Evolutionary conservation across 176 grass and related monocot genomes (phyloP), one percentile per base, ranked within the genome.

Genomic region (Zizania latifolia): DNA sequence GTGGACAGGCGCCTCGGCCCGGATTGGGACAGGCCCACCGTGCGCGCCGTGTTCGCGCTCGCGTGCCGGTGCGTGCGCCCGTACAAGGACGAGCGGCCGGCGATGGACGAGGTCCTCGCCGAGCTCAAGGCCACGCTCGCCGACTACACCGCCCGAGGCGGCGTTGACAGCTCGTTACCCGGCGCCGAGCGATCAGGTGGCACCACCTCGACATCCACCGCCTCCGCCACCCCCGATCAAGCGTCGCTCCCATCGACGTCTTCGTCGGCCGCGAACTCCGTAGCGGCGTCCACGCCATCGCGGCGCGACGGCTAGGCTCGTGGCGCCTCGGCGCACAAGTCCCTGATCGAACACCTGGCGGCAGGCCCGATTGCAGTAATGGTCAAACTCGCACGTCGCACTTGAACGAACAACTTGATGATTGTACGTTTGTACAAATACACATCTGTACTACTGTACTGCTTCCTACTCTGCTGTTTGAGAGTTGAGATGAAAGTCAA

Each of bases 1-100:
- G 85, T 88, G 68, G 91, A 94, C 75, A 33, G 12, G 1, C 62
- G 87, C 63, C 87, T 94, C 14, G 87, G 87, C 0, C 23, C 71
- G 0, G 24, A 12, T 3, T 90, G 91, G 87, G 91, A 94, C 64
- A 24, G 74, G 65, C 7, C 33, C 40, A 74, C 87, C 33, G 80
- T 93, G 23, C 28, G 56, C 35, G 66, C 50, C 26, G 91, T 87
- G 17, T 93, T 90, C 63, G 72, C 50, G 43, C 38, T 83, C 2
- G 91, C 84, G 2, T 90, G 83, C 74, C 73, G 85, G 9, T 93
- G 87, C 57, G 87, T 93, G 7, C 70, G 85, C 2, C 91, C 78
- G 22, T 89, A 87, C 35, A 94, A 88, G 75, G 61, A 62, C 26
- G 87, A 90, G 64, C 74, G 91, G 1, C 91, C 91, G 6, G 62